Base-by-base conservation (phyloP, 805 yeast genomes). In the Ogataea glucozyma region DNA sequence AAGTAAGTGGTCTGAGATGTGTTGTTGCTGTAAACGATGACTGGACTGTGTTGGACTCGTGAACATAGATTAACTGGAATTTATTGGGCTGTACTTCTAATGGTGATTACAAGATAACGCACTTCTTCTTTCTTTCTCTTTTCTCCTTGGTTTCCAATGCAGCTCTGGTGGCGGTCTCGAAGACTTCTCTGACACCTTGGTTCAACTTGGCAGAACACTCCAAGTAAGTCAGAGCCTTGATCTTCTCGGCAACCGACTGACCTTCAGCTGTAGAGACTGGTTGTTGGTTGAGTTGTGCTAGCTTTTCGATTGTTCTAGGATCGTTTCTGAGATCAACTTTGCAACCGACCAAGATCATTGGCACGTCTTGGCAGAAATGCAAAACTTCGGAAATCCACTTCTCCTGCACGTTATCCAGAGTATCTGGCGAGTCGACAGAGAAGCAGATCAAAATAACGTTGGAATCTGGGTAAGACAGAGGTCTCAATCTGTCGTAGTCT, bases 201-300 rank as follows among this genome's bases (percentile, higher is more conserved):
- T 89, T 89, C 54, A 88, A 81, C 71, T 84, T 85, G 26, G 96
- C 96, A 40, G 96, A 88, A 75, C 97, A 88, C 73, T 88, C 97
- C 60, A 86, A 76, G 67, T 88, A 88, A 64, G 82, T 79, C 51
- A 81, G 70, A 47, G 96, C 96, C 57, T 93, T 95, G 59, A 88
- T 88, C 72, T 85, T 85, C 56, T 85, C 85, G 49, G 96, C 95
- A 52, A 87, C 93, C 43, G 81, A 76, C 67, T 84, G 85, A 57
- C 95, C 96, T 68, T 88, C 95, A 46, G 85, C 76, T 32, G 85
- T 62, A 13, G 91, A 65, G 40, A 88, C 95, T 33, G 96, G 96
- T 60, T 79, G 80, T 67, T 83, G 87, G 52, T 85, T 83, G 50
- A 83, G 79, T 58, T 81, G 81, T 62, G 83, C 73, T 58, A 88